Evolutionary conservation across 2,329 filamentous ascomycete genomes (phyloP), one percentile per base, ranked within the genome.

Genomic region (Microsporum ferrugineum): DNA sequence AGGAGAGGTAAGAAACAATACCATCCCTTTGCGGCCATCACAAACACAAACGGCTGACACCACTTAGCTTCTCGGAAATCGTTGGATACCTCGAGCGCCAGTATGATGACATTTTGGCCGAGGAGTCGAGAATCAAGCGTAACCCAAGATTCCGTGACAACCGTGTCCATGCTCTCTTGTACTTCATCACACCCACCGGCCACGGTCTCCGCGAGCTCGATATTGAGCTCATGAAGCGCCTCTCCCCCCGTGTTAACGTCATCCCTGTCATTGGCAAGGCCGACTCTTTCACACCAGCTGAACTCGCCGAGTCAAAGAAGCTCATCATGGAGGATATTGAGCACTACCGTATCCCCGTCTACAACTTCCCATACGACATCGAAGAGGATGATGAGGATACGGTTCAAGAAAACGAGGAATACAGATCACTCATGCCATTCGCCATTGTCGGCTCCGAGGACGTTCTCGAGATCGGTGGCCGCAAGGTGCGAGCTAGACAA

Each of bases 121-220:
- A 97, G 80, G 94, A 99, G 81, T 97, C 94, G 71, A 90, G 94
- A 82, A 99, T 99, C 83, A 99, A 99, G 89, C 94, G 94, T 91
- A 99, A 99, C 82, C 94, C 94, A 70, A 87, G 94, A 72, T 99
- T 99, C 88, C 88, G 94, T 73, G 94, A 99, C 80, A 97, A 99
- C 81, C 89, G 94, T 80, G 90, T 99, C 57, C 94, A 99, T 74
- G 94, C 91, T 68, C 86, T 99, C 75, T 87, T 99, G 71, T 99
- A 99, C 84, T 99, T 99, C 77, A 97, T 99, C 82, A 95, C 94
- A 67, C 94, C 94, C 56, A 99, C 94, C 64, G 94, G 94, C 71
- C 91, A 96, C 76, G 91, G 94, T 74, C 89, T 99, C 69, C 94
- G 94, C 75, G 94, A 99, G 82, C 87, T 99, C 70, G 94, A 99